Percentiles rank a stretch among this genome's conserved stretches.
phyloP scores from a whole-genome alignment of 768 basidiomycete species.

The Epithele typhae region DNA sequence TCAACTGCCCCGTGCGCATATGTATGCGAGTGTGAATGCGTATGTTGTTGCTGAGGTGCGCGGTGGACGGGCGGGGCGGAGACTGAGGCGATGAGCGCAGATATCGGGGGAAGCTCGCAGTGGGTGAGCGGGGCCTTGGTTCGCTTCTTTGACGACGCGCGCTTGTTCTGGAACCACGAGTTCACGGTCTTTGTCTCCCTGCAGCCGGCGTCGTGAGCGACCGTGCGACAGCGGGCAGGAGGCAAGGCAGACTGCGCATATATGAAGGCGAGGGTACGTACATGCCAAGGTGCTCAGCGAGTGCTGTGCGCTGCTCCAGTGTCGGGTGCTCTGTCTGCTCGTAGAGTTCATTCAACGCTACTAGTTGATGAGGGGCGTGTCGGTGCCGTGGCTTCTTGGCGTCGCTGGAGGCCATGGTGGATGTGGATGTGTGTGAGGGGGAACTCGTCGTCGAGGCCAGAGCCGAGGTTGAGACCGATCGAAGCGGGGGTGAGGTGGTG shows the following conservation, averaged over 20 bases:
- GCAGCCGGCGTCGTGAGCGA: background rate
- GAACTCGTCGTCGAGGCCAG: slow-evolving; percentile 25
- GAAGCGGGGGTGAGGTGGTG: no score
- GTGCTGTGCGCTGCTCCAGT: slow-evolving; percentile 58
- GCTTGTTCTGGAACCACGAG: slow-evolving; percentile 86
- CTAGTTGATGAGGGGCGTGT: slow-evolving; percentile 66
- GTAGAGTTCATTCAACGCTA: slow-evolving; percentile 74
- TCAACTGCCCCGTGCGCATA: slow-evolving; percentile 22
- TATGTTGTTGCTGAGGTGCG: slow-evolving; percentile 21
- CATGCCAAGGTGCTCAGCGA: slow-evolving; percentile 76
- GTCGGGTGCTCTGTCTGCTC: slow-evolving; percentile 73
- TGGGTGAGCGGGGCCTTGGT: slow-evolving; percentile 29
- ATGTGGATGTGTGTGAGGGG: slow-evolving; percentile 20
- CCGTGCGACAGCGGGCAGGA: slow-evolving; percentile 3
- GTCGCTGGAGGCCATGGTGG: slow-evolving; percentile 8
- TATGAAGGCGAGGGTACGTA: slow-evolving; percentile 53
- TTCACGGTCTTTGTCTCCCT: slow-evolving; percentile 86
- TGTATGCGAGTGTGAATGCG: no score
- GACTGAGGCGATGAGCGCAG: slow-evolving; percentile 37
- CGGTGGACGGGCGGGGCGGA: slow-evolving; percentile 30
- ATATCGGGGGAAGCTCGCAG: slow-evolving; percentile 34
- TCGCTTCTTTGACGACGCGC: slow-evolving; percentile 76
- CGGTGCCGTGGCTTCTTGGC: slow-evolving; percentile 76
- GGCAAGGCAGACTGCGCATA: slow-evolving; percentile 45
- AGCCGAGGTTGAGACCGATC: no score